These are phyloP conservation scores for Russula vinacea DNA, from an alignment of 768 basidiomycete genomes.

Conservation along the genomic window DNA sequence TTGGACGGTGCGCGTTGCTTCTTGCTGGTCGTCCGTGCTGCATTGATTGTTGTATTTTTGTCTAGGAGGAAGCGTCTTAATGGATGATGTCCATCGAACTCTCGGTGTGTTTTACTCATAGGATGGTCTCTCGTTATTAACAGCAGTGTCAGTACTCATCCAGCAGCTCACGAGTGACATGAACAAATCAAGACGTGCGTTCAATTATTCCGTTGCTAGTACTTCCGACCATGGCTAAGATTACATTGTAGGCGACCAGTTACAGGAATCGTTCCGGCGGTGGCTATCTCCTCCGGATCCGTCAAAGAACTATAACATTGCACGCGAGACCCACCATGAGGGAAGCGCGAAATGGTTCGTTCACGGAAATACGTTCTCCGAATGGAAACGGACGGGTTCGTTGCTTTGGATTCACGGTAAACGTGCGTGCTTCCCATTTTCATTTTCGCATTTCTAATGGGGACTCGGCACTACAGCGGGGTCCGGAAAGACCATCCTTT, in stretches of 20 bases:
- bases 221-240: neutral
- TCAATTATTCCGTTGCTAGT: neutral
- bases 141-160: neutral
- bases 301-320: neutral
- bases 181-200: neutral
- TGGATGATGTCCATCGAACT: neutral
- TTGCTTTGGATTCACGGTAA: neutral
- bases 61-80: too few species aligned
- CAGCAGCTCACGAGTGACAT: neutral
- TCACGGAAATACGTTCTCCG: neutral
- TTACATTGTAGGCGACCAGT: neutral
- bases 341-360: neutral
- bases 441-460: neutral
- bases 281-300: constrained; percentile 3
- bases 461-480: neutral
- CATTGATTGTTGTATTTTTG: too few species aligned
- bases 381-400: neutral
- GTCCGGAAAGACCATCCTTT: neutral
- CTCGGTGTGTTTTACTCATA: neutral
- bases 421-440: neutral
- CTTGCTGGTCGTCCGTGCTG: too few species aligned
- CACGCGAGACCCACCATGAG: neutral
- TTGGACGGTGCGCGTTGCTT: neutral
- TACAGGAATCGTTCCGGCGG: neutral
- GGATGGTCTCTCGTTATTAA: neutral